Evolutionary conservation across 768 basidiomycete species (phyloP), one percentile per base, ranked within the genome.

Genomic region (Mrakia hoshinonis): DNA sequence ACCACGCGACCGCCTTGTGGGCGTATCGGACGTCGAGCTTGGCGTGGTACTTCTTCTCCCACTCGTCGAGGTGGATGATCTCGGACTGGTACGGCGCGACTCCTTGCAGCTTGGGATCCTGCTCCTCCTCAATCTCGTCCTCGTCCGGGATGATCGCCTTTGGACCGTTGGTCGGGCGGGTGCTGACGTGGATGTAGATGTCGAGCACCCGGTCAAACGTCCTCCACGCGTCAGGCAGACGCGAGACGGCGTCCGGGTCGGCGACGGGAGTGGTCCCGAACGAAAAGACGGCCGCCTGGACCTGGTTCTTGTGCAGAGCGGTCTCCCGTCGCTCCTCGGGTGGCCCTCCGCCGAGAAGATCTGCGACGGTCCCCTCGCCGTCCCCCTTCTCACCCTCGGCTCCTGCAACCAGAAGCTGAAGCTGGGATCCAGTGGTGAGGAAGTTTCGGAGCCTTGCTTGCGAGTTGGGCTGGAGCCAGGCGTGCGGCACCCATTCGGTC

Each of bases 201-300:
- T 96, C 91, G 43, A 99, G 82, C 34, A 98, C 83, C n/a, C 94
- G 87, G 76, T 95, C 93, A n/a, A 92, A 83, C 0, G 89, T 91
- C 79, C 87, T 48, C 72, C 72, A 73, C n/a, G 60, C 72, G n/a
- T 80, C 81, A 9, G 92, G 91, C 26, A 97, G 88, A 70, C 85
- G 83, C 20, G 79, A 81, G 74, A 89, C 86, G 2, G 92, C 94
- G 68, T 92, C 87, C 0, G 77, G 72, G 49, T 81, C 79, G 0
- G 82, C 77, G 5, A 84, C 83, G 34, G 86, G 78, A 39, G 91
- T 79, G 46, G 79, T 74, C 1, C 81, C 77, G 34, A 46, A 55
- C 24, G 64, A 48, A 36, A 72, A 67, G 46, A 61, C 38, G 49
- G 61, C 69, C 15, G 61, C 61, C n/a, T 67, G 49, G 11, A 46